Base-by-base conservation (phyloP, 2,329 filamentous ascomycete species). In the Calonectria naviculata region DNA sequence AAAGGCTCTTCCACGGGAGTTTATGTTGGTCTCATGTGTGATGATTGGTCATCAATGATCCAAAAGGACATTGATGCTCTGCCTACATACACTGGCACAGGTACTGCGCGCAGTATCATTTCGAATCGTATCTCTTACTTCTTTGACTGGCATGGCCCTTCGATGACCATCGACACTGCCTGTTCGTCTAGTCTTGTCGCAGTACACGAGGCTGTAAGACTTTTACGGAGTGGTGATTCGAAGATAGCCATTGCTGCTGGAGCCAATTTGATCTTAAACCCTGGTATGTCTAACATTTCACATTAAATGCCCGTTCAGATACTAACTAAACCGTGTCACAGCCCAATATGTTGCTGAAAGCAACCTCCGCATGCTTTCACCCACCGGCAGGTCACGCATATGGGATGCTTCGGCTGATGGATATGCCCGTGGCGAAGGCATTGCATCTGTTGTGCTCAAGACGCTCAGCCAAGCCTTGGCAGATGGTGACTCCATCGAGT, bases 71-170 rank as follows among this genome's bases (percentile, higher is more conserved):
- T 38, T 38, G 5, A 38, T 13, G 12, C 36, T 13, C 36, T 38
- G 26, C 44, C 62, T 2, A 49, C 26, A 9, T 52, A 54, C 21
- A 13, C n/a, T 5, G 31, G 44, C 3, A 54, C 62, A n/a, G 62
- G 62, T 5, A 66, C 15, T 5, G 42, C 72, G 80, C 2, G 83
- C 84, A 62, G 79, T 24, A 87, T 88, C 79, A 81, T 87, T 72
- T 85, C 86, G 1, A 89, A 89, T 75, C 81, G 87, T 52, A 80
- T 89, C n/a, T 88, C 86, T 1, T 86, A 88, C 72, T 87, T 86
- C 78, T 89, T 87, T n/a, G n/a, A n/a, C n/a, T n/a, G n/a, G n/a
- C n/a, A n/a, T n/a, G n/a, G n/a, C n/a, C n/a, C n/a, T n/a, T 87
- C 85, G 68, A 84, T 88, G 71, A 87, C 86, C 1, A 81, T 85